Percentiles rank a stretch among this genome's conserved stretches.
Conservation (phyloP, 2,329 filamentous ascomycete species). For the Herpotrichia juniperi region DNA sequence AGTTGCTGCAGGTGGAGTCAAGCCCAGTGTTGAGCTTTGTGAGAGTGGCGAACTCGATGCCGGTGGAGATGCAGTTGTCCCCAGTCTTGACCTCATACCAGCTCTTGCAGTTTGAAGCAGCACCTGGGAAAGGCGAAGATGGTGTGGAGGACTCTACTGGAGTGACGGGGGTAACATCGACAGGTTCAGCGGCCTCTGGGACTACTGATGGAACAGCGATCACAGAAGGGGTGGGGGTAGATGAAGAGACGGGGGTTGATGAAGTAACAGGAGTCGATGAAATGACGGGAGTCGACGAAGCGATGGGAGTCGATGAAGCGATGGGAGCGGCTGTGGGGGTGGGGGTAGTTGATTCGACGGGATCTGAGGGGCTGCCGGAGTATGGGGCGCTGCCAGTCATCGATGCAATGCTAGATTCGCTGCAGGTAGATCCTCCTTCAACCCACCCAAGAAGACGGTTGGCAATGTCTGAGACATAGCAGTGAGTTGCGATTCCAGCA, state of each 20-base stretch:
- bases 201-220: not conserved
- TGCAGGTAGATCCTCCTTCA: conserved; percentile 18
- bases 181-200: not conserved
- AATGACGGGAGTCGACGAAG: not conserved
- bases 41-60: conserved; percentile 35
- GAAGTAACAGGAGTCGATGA: not conserved
- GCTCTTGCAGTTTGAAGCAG: conserved; percentile 29
- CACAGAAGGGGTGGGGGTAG: conserved; percentile 3
- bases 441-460: conserved; percentile 55
- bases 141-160: no score
- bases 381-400: conserved; percentile 8
- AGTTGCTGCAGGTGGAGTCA: conserved; percentile 40
- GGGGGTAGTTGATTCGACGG: not conserved
- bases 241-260: conserved; percentile 2
- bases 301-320: not conserved
- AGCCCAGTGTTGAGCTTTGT: conserved; percentile 37
- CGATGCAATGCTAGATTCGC: conserved; percentile 20
- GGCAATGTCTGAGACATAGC: conserved; percentile 60
- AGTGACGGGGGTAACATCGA: conserved; percentile 3
- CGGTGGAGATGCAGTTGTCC: conserved; percentile 40
- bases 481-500: conserved; percentile 52
- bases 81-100: conserved; percentile 40
- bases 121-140: conserved; percentile 13
- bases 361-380: conserved; percentile 4
- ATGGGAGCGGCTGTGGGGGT: conserved; percentile 2